Conservation (phyloP, 768 basidiomycete species). For the Rickenella mellea region DNA sequence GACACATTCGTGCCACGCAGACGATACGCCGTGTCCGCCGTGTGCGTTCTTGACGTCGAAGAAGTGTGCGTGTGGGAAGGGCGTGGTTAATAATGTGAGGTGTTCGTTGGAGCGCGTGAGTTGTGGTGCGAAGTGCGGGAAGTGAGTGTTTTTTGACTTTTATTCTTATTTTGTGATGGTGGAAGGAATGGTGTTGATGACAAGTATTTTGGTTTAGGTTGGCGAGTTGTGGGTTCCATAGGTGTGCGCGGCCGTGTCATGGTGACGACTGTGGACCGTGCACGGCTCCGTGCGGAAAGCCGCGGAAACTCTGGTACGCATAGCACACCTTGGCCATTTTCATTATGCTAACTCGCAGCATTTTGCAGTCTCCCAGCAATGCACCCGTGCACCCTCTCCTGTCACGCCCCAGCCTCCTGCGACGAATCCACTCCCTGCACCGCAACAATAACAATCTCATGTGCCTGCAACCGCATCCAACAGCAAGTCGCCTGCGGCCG, state of each 20-base stretch:
- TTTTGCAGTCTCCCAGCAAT: constrained; percentile 46
- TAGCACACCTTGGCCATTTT: neutral
- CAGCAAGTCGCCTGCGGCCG: constrained; percentile 70
- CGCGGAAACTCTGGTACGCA: constrained; percentile 71
- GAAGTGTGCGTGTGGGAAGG: constrained; percentile 85
- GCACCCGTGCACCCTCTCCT: constrained; percentile 69
- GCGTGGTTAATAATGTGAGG: constrained; percentile 62
- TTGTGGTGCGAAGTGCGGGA: constrained; percentile 78
- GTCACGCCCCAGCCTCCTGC: constrained; percentile 87
- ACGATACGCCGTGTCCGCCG: constrained; percentile 63
- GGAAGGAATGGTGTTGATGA: neutral
- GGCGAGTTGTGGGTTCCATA: constrained; percentile 82
- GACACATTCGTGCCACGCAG: constrained; percentile 78
- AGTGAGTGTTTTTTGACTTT: constrained; percentile 31
- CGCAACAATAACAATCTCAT: constrained; percentile 54
- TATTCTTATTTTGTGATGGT: neutral
- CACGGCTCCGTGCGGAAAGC: constrained; percentile 72
- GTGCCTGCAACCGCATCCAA: constrained; percentile 76
- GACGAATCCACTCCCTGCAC: constrained; percentile 73
- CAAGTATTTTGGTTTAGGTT: constrained; percentile 27
- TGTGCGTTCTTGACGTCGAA: constrained; percentile 78
- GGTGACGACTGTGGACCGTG: constrained; percentile 73
- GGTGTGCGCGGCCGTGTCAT: constrained; percentile 79
- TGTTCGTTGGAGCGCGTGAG: constrained; percentile 84
- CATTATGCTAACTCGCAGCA: neutral